These are phyloP conservation scores for Schizonepeta tenuifolia DNA, from an alignment of 257 asterid genomes.

Conservation along the genomic window DNA sequence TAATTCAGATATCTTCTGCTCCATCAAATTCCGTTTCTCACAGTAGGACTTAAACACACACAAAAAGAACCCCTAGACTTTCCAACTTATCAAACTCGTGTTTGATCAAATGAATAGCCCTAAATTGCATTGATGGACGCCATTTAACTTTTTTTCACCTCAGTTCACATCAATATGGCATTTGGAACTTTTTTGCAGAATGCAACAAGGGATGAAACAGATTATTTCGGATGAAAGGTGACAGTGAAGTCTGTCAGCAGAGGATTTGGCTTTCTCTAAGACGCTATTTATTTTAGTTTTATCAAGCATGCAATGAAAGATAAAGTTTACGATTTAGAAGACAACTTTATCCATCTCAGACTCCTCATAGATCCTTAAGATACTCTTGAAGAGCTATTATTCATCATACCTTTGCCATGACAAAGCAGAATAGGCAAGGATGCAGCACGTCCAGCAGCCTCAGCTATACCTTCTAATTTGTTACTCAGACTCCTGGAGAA, in stretches of 20 bases:
- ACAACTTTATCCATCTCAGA: background rate
- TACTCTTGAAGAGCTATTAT: slow-evolving; percentile 1
- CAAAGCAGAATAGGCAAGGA: slow-evolving; percentile 82
- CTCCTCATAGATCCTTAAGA: background rate
- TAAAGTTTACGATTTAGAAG: background rate
- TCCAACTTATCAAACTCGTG: background rate
- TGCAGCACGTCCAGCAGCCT: slow-evolving; percentile 72
- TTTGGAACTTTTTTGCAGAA: background rate
- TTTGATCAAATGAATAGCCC: slow-evolving; percentile 1
- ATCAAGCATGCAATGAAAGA: background rate
- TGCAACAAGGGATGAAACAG: background rate
- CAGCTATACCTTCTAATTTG: slow-evolving; percentile 58
- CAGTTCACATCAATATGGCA: background rate
- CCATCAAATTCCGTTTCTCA: no score
- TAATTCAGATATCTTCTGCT: background rate
- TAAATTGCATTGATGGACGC: background rate
- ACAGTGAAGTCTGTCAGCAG: background rate
- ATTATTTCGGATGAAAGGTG: background rate
- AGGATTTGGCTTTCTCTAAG: background rate
- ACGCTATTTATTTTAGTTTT: background rate
- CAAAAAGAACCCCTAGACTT: background rate
- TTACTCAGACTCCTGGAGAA: slow-evolving; percentile 54
- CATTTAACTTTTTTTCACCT: background rate
- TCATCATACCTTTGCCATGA: slow-evolving; percentile 73
- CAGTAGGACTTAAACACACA: background rate